Evolutionary conservation across 805 yeast genomes (phyloP).

Genomic region (Lachancea dasiensis): DNA sequence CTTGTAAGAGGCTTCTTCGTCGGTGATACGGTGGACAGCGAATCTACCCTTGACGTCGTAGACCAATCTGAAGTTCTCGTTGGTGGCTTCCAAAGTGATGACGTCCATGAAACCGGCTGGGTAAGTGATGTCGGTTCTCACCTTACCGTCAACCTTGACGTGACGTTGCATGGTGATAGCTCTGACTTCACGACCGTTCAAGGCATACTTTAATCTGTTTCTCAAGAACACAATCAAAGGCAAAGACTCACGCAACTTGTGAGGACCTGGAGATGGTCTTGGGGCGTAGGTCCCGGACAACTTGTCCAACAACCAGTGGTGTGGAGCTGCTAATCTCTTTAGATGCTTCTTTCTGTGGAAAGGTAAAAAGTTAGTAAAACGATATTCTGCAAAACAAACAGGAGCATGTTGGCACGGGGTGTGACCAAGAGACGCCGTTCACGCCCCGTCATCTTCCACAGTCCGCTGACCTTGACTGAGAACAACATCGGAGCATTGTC

Average conservation of each 20-base stretch:
- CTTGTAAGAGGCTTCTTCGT: conserved; percentile 97
- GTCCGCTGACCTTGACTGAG: no score
- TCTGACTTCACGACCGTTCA: conserved; percentile 98
- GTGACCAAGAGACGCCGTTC: no score
- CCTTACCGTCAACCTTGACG: conserved; percentile 98
- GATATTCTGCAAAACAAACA: background rate
- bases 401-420: no score
- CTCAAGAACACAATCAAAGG: conserved; percentile 95
- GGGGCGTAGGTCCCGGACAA: conserved; percentile 99
- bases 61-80: conserved; percentile 98
- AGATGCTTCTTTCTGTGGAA: conserved; percentile 86
- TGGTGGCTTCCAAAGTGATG: conserved; percentile 93
- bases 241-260: conserved; percentile 95
- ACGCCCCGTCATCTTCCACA: no score
- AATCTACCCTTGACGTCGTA: conserved; percentile 99
- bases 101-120: conserved; percentile 99
- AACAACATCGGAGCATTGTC: no score
- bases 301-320: conserved; percentile 99
- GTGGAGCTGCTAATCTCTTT: conserved; percentile 99
- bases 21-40: conserved; percentile 98
- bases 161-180: conserved; percentile 98
- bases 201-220: conserved; percentile 98
- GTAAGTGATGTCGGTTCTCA: conserved; percentile 97
- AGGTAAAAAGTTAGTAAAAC: conserved; percentile 6
- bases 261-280: conserved; percentile 99